These are phyloP conservation scores for Vigna unguiculata DNA, from an alignment of 306 rosid genomes.

Conservation along the genomic window DNA sequence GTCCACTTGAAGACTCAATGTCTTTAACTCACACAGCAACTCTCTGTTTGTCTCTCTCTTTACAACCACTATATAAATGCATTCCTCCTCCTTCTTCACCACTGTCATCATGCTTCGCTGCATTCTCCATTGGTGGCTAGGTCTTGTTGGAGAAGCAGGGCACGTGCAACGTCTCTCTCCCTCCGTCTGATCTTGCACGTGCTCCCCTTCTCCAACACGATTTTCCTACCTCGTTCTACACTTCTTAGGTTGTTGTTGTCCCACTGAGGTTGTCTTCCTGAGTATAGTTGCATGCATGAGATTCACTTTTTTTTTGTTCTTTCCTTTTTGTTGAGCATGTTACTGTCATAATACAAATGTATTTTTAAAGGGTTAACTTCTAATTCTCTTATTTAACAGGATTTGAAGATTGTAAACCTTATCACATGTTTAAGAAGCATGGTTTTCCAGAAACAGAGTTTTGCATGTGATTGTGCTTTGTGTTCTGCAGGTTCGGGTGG, in stretches of 20 bases:
- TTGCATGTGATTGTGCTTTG: not conserved
- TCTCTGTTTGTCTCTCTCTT: slow-evolving; percentile 11
- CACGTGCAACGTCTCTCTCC: slow-evolving; percentile 75
- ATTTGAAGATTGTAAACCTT: not conserved
- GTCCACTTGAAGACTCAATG: slow-evolving; percentile 75
- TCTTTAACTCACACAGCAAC: slow-evolving; percentile 42
- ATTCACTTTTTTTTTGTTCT: not conserved
- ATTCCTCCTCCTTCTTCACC: slow-evolving; percentile 24
- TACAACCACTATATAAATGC: slow-evolving; percentile 48
- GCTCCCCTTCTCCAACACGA: slow-evolving; percentile 93
- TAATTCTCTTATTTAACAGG: too few species aligned
- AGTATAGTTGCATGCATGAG: not conserved
- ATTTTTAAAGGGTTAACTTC: not conserved
- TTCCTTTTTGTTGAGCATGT: not conserved
- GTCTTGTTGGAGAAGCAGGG: slow-evolving; percentile 96
- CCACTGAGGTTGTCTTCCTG: slow-evolving; percentile 9
- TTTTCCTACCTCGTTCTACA: slow-evolving; percentile 52
- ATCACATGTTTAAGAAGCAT: not conserved
- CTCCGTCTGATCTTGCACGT: slow-evolving; percentile 92
- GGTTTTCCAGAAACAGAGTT: not conserved
- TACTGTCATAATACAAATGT: not conserved
- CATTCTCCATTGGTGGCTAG: slow-evolving; percentile 55
- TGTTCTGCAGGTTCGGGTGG: slow-evolving; percentile 21
- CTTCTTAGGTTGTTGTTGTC: not conserved
- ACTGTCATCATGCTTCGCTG: not conserved